A percentile compares a stretch with the other conserved stretches of the same genome.
Conservation (phyloP, 306 rosid genomes). For the Cucurbita maxima region DNA sequence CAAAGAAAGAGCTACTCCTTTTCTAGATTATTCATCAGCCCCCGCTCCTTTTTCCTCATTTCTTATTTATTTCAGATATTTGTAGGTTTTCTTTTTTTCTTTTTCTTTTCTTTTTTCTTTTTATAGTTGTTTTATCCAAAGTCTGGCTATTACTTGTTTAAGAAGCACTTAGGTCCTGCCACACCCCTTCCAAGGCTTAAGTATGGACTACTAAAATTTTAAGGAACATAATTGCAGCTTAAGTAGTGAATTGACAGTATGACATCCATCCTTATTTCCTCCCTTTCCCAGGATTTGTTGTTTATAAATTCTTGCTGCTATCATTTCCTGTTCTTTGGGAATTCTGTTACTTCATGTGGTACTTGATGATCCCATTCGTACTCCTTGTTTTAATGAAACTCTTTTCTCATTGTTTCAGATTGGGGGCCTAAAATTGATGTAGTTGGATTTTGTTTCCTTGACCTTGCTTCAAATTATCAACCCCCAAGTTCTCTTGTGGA, state of each 20-base stretch:
- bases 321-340: background rate
- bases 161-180: background rate
- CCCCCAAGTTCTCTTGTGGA: conserved; percentile 57
- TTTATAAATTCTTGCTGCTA: background rate
- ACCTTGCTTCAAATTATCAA: conserved; percentile 75
- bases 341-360: background rate
- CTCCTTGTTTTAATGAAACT: conserved; percentile 2
- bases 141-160: background rate
- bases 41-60: background rate
- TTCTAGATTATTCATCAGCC: background rate
- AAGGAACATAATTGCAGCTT: background rate
- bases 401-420: conserved; percentile 42
- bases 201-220: background rate
- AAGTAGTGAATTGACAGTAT: background rate
- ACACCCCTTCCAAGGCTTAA: background rate
- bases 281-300: background rate
- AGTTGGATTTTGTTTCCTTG: conserved; percentile 96
- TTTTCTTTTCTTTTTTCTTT: background rate
- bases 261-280: background rate
- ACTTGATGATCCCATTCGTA: conserved; percentile 1
- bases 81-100: background rate
- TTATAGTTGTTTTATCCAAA: background rate
- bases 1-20: background rate
- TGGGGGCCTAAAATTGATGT: conserved; percentile 87
- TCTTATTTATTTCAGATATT: background rate